These are phyloP conservation scores for Arachnomyces sp. DNA, from an alignment of 2,329 filamentous ascomycete species.

Conservation along the genomic window DNA sequence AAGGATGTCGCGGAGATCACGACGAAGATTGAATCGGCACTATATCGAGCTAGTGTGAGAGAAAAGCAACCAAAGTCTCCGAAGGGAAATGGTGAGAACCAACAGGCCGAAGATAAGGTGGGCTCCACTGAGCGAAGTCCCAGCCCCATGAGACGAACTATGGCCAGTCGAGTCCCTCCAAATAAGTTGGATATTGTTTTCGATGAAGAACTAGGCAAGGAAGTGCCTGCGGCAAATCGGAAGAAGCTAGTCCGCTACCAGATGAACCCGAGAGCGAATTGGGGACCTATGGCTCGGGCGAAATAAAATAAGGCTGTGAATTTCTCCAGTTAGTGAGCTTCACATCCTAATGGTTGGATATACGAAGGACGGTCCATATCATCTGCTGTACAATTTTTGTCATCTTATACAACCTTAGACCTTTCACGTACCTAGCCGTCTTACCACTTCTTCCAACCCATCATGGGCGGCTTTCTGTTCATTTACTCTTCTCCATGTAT, in stretches of 20 bases:
- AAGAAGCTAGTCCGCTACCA: slow-evolving; percentile 75
- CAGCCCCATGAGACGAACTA: not conserved
- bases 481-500: too few relatives aligned
- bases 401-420: too few relatives aligned
- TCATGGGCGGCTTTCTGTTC: too few relatives aligned
- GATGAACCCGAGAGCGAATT: slow-evolving; percentile 80
- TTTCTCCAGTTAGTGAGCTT: too few relatives aligned
- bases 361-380: too few relatives aligned
- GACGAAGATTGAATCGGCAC: slow-evolving; percentile 36
- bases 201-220: slow-evolving; percentile 67
- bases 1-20: slow-evolving; percentile 31
- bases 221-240: slow-evolving; percentile 40
- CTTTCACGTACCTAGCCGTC: too few relatives aligned
- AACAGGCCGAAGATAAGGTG: slow-evolving; percentile 15
- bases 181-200: slow-evolving; percentile 59
- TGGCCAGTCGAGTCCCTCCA: slow-evolving; percentile 6
- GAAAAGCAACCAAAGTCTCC: slow-evolving; percentile 11
- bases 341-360: too few relatives aligned
- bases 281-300: slow-evolving; percentile 68
- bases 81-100: slow-evolving; percentile 21
- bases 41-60: slow-evolving; percentile 29
- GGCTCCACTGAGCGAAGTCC: slow-evolving; percentile 14
- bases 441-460: too few relatives aligned
- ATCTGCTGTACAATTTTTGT: too few relatives aligned
- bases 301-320: slow-evolving; percentile 7